A percentile compares a stretch with the other conserved stretches of the same genome.
phyloP scores from a whole-genome alignment of 2,329 filamentous ascomycete genomes.

The Hymenoscyphus occultus region DNA sequence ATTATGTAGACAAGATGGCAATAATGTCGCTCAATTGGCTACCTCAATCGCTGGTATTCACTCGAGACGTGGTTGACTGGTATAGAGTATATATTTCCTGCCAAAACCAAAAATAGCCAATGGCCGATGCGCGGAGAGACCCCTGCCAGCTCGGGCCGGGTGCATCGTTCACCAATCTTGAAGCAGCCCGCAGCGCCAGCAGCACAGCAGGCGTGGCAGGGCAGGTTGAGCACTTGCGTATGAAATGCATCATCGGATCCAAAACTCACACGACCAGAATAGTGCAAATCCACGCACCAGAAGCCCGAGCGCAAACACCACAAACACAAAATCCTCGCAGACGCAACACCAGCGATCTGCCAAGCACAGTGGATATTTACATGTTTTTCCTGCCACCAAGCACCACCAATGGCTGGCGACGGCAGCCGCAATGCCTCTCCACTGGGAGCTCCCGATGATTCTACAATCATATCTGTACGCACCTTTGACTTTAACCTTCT shows the following conservation, averaged over 20 bases:
- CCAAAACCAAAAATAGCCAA: not conserved
- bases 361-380: constrained; percentile 14
- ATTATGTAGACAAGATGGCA: not conserved
- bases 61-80: not conserved
- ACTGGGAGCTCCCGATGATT: constrained; percentile 29
- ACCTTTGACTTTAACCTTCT: not conserved
- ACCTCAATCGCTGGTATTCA: not conserved
- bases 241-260: constrained; percentile 1
- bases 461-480: constrained; percentile 36
- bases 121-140: not conserved
- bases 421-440: constrained; percentile 36
- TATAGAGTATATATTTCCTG: no score
- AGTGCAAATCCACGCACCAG: not conserved
- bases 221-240: not conserved
- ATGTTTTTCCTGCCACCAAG: constrained; percentile 31
- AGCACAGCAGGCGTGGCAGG: not conserved
- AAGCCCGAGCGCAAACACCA: not conserved
- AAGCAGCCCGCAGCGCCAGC: no score
- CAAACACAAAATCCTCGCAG: not conserved
- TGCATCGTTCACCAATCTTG: no score
- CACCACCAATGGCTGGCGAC: constrained; percentile 35
- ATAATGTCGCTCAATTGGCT: not conserved
- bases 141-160: not conserved
- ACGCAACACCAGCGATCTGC: constrained; percentile 8
- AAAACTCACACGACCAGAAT: constrained; percentile 19